These are phyloP conservation scores for Phtheirospermum japonicum DNA, from an alignment of 257 asterid species.

Conservation along the genomic window DNA sequence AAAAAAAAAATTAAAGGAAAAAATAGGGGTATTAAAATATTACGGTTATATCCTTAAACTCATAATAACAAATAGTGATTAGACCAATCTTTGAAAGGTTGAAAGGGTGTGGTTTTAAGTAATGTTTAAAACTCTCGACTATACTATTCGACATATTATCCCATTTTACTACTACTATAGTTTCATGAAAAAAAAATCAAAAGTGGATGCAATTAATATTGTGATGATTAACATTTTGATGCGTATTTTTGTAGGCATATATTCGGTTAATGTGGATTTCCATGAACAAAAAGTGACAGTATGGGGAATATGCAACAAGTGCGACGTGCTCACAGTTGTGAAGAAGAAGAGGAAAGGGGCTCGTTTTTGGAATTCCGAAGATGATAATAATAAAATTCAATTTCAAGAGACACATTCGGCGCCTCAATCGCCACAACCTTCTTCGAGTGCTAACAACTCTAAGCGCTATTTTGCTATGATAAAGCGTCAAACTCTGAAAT, in stretches of 20 bases:
- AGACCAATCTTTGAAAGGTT: too few species aligned
- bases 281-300: slow-evolving; percentile 65
- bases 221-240: not conserved
- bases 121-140: too few species aligned
- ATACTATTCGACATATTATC: too few species aligned
- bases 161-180: too few species aligned
- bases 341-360: slow-evolving; percentile 62
- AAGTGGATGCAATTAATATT: not conserved
- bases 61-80: too few species aligned
- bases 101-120: too few species aligned
- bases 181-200: too few species aligned
- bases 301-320: slow-evolving; percentile 90
- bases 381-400: slow-evolving; percentile 29
- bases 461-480: slow-evolving; percentile 43
- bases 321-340: slow-evolving; percentile 44
- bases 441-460: slow-evolving; percentile 12
- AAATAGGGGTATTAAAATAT: too few species aligned
- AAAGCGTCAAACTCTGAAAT: slow-evolving; percentile 29
- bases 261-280: slow-evolving; percentile 62
- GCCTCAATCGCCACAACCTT: slow-evolving; percentile 34
- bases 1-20: too few species aligned
- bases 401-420: slow-evolving; percentile 30
- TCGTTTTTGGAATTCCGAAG: slow-evolving; percentile 62
- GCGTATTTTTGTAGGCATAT: slow-evolving; percentile 48
- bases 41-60: too few species aligned